Base-by-base conservation (phyloP, 164 flowering plant genomes). In the Kalanchoe fedtschenkoi region DNA sequence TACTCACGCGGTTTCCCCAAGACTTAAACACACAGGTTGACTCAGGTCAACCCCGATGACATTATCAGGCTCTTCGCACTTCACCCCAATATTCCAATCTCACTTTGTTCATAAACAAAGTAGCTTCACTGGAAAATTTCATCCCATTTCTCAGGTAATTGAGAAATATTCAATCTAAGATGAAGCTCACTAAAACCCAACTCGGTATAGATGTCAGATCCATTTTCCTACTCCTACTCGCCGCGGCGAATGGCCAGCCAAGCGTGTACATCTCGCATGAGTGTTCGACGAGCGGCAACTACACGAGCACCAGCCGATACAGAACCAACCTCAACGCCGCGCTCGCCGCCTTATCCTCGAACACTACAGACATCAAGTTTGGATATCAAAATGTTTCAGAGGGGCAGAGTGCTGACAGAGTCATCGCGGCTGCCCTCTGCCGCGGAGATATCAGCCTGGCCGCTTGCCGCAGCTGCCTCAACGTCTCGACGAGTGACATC, bases 401-500 rank as follows among this genome's bases (percentile, higher is more conserved):
- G 30, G 62, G 62, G 3, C 15, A 21, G 29, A 60, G 9, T 32
- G 7, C 41, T 33, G 62, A 38, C 62, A 28, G 38, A 60, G 44
- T 38, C 26, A 60, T 9, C 22, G 35, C 19, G 26, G 21, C 16
- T 9, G 42, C 44, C 15, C 47, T 60, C 2, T 60, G 62, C 62
- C 21, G 46, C 5, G 47, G 62, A 4, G 62, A 60, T 16, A 41
- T 60, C 7, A 34, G 43, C 43, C 39, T 41, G 10, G 3, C 47
- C n/a, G 62, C 30, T 10, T 60, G 62, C 21, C 62, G 62, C 30
- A 38, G 32, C 42, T 60, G 62, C 16, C 17, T 60, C 3, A 35
- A 60, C 21, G 0, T 3, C 32, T 35, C 62, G 17, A 21, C n/a
- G 0, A 16, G 0, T 22, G 29, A 21, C 4, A 26, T 60, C n/a